Base-by-base conservation (phyloP, 1,139 yeast genomes). In the Suhomyces coccinellae region DNA sequence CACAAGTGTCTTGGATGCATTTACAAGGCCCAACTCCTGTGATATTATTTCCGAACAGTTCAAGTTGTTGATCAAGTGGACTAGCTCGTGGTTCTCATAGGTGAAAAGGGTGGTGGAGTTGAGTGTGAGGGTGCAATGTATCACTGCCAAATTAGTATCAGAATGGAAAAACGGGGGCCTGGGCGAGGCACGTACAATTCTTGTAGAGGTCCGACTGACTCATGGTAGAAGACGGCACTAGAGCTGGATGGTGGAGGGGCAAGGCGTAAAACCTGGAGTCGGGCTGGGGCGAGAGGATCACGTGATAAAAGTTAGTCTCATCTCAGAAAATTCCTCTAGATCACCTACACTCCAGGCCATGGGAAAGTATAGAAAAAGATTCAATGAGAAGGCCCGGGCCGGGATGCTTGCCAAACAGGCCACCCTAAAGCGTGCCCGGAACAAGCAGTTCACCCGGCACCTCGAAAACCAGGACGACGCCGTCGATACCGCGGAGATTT, bases 321-420 rank as follows among this genome's bases (percentile, higher is more conserved):
- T 44, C 47, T 38, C 47, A 43, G 39, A 43, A 43, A 39, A 35
- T 33, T 17, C 15, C 20, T 29, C n/a, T 27, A 24, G 33, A 30
- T 28, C 33, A 31, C 22, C 20, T 12, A 31, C 16, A 34, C 30
- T 34, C 26, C 16, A 16, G 33, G 37, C 13, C 26, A 87, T 88
- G 96, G 96, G 93, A 48, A 86, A 85, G 53, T 87, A 86, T 63
- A 77, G 95, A 56, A 80, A 80, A 63, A 67, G 96, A 51, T 86
- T 84, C 70, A 88, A 88, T 63, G 96, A 85, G 63, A 87, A 86
- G 71, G 96, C 95, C 46, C 80, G 95, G 32, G 61, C 89, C 4
- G 96, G 96, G 28, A 85, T 85, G 80, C 83, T 88, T 58, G 85
- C 91, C 33, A 87, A 85, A 71, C 87, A 85, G 61, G 83, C 85